Percentiles rank a stretch among this genome's conserved stretches.
Conservation (phyloP, 2,329 filamentous ascomycete species). For the Allantophomopsis lycopodina region DNA sequence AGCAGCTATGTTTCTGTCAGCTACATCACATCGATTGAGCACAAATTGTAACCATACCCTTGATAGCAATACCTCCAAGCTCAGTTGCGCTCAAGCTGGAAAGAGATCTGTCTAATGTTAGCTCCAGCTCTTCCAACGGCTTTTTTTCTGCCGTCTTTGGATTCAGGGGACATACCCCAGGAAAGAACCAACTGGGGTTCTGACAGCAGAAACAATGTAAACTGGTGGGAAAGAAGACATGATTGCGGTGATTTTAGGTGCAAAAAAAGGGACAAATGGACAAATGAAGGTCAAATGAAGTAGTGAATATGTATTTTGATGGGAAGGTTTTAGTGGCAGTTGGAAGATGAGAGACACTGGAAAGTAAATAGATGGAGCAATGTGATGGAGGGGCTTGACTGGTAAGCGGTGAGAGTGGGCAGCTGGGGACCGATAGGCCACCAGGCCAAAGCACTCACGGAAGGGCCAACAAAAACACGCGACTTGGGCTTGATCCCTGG, state of each 20-base stretch:
- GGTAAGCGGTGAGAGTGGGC: no score
- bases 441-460: no score
- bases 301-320: neutral
- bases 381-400: no score
- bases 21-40: no score
- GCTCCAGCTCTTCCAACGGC: neutral
- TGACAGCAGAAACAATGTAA: constrained; percentile 86
- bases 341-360: no score
- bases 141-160: no score
- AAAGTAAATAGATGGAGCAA: neutral
- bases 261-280: neutral
- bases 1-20: constrained; percentile 35
- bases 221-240: constrained; percentile 79
- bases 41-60: constrained; percentile 39
- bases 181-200: constrained; percentile 90
- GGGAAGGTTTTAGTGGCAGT: neutral
- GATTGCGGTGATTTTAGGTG: constrained; percentile 17
- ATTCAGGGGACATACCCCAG: constrained; percentile 52
- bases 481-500: no score
- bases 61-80: constrained; percentile 84
- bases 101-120: constrained; percentile 49
- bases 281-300: neutral
- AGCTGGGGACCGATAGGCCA: no score
- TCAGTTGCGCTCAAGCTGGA: constrained; percentile 77
- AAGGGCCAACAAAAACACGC: no score